phyloP scores from a whole-genome alignment of 1,284 basidiomycete genomes.

The Cryptococcus jaspeensis region DNA sequence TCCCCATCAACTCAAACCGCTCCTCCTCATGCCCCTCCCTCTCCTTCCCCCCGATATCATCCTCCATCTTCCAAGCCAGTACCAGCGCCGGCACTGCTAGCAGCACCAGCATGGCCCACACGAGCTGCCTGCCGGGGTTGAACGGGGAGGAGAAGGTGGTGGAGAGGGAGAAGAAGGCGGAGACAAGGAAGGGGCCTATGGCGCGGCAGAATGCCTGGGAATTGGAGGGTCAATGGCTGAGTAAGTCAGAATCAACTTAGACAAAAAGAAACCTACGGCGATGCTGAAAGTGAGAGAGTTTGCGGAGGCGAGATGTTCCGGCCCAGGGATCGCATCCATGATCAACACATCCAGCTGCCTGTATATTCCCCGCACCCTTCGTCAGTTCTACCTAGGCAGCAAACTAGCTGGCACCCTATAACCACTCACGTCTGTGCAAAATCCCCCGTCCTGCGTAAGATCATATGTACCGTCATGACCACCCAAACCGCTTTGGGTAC shows the following conservation, averaged over 20 bases:
- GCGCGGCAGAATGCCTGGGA: slow-evolving; percentile 31
- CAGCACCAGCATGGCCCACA: slow-evolving; percentile 34
- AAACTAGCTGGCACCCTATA: no score
- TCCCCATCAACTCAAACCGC: slow-evolving; percentile 17
- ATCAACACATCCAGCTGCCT: slow-evolving; percentile 40
- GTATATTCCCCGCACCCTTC: neutral
- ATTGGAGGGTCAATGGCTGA: neutral
- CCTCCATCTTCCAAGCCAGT: slow-evolving; percentile 20
- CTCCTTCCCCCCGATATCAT: neutral
- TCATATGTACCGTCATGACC: slow-evolving; percentile 32
- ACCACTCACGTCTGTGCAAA: slow-evolving; percentile 34
- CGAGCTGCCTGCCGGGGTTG: slow-evolving; percentile 28
- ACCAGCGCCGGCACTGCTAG: slow-evolving; percentile 29
- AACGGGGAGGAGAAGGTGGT: slow-evolving; percentile 21
- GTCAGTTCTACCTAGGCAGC: neutral
- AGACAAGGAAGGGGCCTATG: slow-evolving; percentile 36
- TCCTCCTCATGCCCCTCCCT: slow-evolving; percentile 12
- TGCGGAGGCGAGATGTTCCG: slow-evolving; percentile 37
- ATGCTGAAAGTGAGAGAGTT: slow-evolving; percentile 41
- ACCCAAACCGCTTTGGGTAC: slow-evolving; percentile 14
- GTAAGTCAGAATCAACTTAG: no score
- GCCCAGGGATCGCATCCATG: slow-evolving; percentile 36
- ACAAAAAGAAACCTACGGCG: slow-evolving; percentile 36
- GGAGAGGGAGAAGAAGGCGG: slow-evolving; percentile 35
- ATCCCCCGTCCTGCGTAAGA: slow-evolving; percentile 36